Evolutionary conservation across 2,329 filamentous ascomycete genomes (phyloP).

Genomic region (Sarocladium strictum): DNA sequence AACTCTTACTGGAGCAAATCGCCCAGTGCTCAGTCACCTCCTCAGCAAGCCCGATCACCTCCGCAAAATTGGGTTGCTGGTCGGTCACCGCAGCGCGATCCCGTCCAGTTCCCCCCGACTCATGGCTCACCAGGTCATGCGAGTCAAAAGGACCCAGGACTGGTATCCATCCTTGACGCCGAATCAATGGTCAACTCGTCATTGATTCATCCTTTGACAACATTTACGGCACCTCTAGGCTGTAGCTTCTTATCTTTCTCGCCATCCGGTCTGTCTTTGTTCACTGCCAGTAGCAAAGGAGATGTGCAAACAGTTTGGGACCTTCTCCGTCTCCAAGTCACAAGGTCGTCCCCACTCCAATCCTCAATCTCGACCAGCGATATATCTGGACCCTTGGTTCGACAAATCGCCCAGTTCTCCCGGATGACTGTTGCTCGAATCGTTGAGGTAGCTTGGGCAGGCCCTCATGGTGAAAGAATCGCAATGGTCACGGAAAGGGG

Average conservation of each 20-base stretch:
- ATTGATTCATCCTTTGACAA: conserved; percentile 58
- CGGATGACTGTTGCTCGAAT: conserved; percentile 89
- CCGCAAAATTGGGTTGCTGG: conserved; percentile 41
- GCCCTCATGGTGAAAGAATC: conserved; percentile 72
- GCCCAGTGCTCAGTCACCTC: conserved; percentile 33
- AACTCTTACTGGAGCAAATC: conserved; percentile 72
- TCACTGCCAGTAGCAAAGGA: conserved; percentile 78
- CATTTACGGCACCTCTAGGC: conserved; percentile 65
- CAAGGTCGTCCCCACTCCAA: conserved; percentile 55
- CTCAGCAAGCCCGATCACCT: conserved; percentile 38
- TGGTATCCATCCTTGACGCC: conserved; percentile 71
- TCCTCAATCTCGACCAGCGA: conserved; percentile 37
- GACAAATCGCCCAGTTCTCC: conserved; percentile 82
- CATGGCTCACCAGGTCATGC: conserved; percentile 58
- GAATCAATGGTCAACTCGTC: conserved; percentile 48
- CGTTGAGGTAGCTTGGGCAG: conserved; percentile 83
- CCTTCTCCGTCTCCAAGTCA: conserved; percentile 59
- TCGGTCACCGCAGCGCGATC: conserved; percentile 40
- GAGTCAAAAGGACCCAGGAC: conserved; percentile 58
- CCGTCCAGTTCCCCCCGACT: conserved; percentile 63
- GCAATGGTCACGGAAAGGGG: conserved; percentile 90
- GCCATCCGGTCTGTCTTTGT: conserved; percentile 64
- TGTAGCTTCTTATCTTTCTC: conserved; percentile 79
- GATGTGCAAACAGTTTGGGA: conserved; percentile 81
- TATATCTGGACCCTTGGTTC: conserved; percentile 54